A percentile compares a stretch with the other conserved stretches of the same genome.
phyloP scores from a whole-genome alignment of 305 asterid species.

The Caryopteris hybrid region DNA sequence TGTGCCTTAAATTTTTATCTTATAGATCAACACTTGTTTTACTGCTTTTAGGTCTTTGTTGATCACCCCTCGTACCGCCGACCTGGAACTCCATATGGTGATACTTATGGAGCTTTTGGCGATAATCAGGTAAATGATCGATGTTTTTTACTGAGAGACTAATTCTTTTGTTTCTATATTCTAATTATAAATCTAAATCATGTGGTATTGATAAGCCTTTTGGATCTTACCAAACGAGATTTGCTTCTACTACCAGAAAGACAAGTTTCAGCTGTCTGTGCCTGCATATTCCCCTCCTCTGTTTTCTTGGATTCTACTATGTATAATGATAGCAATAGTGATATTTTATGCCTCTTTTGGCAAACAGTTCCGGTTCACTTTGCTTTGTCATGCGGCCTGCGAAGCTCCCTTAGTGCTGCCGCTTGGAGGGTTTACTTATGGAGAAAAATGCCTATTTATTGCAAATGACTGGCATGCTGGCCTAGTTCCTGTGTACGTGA shows the following conservation, averaged over 20 bases:
- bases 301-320: background rate
- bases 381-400: constrained; percentile 95
- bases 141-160: constrained; percentile 12
- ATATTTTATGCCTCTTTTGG: constrained; percentile 27
- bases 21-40: background rate
- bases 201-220: background rate
- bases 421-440: constrained; percentile 87
- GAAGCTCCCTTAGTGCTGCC: constrained; percentile 97
- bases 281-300: background rate
- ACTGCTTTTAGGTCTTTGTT: constrained; percentile 61
- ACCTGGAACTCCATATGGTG: constrained; percentile 96
- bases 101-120: constrained; percentile 81
- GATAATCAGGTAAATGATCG: constrained; percentile 80
- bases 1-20: background rate
- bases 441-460: constrained; percentile 85
- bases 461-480: constrained; percentile 99
- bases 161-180: background rate
- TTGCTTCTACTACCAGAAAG: background rate
- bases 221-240: background rate
- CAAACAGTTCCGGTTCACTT: constrained; percentile 87
- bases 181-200: background rate
- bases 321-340: constrained; percentile 12
- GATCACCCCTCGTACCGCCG: constrained; percentile 86
- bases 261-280: background rate
- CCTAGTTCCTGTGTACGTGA: constrained; percentile 89